Conservation (phyloP, 768 basidiomycete species). For the Solioccasus polychromus region DNA sequence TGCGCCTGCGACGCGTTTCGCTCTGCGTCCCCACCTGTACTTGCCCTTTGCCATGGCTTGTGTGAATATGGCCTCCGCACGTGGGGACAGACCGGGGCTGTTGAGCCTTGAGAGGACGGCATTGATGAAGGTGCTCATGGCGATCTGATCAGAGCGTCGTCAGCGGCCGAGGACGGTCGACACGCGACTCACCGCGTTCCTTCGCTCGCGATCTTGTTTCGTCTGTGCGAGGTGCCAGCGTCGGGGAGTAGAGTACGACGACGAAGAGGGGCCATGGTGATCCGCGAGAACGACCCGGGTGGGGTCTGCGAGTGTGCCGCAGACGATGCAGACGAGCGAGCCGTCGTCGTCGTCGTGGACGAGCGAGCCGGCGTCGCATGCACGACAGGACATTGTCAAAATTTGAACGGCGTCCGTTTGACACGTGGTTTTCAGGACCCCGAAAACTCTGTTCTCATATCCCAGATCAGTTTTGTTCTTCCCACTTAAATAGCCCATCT, state of each 20-base stretch:
- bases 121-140: conserved; percentile 62
- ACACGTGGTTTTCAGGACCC: conserved; percentile 15
- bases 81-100: conserved; percentile 57
- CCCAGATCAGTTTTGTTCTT: too few species aligned
- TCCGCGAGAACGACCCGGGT: conserved; percentile 58
- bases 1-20: conserved; percentile 67
- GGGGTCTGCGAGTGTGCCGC: conserved; percentile 68
- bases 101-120: conserved; percentile 58
- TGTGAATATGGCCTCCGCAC: conserved; percentile 67
- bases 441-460: conserved; percentile 29
- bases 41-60: conserved; percentile 56
- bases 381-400: conserved; percentile 38
- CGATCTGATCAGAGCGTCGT: conserved; percentile 40
- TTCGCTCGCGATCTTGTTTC: conserved; percentile 60
- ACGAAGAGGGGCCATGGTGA: conserved; percentile 33
- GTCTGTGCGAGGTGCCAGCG: conserved; percentile 64
- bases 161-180: conserved; percentile 13
- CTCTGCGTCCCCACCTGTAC: conserved; percentile 73
- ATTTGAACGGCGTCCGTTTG: too few species aligned
- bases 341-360: conserved; percentile 57
- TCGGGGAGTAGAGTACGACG: conserved; percentile 48
- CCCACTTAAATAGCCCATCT: conserved; percentile 33
- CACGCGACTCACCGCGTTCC: conserved; percentile 49
- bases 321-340: conserved; percentile 64
- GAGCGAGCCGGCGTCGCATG: conserved; percentile 51